These are phyloP conservation scores for Vitis hybrid DNA, from an alignment of 177 flowering plant species.

Conservation along the genomic window DNA sequence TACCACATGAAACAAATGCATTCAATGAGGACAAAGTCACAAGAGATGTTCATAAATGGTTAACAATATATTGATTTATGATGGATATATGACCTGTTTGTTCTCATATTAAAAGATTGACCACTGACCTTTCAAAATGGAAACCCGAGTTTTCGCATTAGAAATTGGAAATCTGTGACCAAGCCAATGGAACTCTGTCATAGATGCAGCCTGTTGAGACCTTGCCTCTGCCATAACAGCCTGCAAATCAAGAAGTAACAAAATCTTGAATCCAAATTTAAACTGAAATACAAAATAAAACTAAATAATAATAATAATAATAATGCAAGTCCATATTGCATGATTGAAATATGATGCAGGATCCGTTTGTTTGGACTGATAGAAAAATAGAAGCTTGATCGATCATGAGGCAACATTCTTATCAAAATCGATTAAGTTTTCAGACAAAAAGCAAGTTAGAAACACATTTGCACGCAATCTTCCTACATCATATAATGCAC, in stretches of 20 bases:
- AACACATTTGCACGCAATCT: background rate
- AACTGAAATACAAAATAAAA: background rate
- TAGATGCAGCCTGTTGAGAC: slow-evolving; percentile 96
- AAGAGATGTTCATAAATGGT: background rate
- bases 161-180: slow-evolving; percentile 91
- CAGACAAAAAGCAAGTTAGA: background rate
- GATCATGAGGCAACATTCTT: background rate
- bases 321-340: background rate
- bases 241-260: slow-evolving; percentile 35
- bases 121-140: slow-evolving; percentile 81
- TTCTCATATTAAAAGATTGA: background rate
- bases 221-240: slow-evolving; percentile 98
- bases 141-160: slow-evolving; percentile 88
- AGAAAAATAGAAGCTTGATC: background rate
- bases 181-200: slow-evolving; percentile 94
- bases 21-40: background rate
- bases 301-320: background rate
- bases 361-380: background rate
- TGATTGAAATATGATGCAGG: background rate
- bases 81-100: background rate
- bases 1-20: background rate
- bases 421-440: background rate
- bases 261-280: background rate
- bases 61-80: background rate
- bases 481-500: no score